Evolutionary conservation across 208 protist species (phyloP).

Genomic region (Trypanosoma vivax): DNA sequence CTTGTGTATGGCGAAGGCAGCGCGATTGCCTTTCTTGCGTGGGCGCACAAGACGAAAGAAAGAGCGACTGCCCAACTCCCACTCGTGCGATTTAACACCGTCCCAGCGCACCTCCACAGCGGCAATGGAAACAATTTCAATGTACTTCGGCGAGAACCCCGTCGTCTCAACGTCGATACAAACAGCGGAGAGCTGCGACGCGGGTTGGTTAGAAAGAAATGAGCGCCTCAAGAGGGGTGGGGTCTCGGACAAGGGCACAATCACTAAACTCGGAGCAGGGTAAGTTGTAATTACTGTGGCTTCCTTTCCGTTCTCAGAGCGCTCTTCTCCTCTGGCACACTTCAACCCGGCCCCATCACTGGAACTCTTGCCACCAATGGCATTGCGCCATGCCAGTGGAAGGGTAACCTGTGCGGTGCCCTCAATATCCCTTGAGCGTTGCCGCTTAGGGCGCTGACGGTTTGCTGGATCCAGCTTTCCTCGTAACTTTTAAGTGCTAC

Average conservation of each 20-base stretch:
- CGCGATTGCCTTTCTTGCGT: slow-evolving; percentile 5
- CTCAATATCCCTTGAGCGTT: too few relatives aligned
- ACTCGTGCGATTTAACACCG: slow-evolving; percentile 14
- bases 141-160: slow-evolving; percentile 29
- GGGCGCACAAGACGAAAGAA: slow-evolving; percentile 48
- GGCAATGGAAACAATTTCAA: slow-evolving; percentile 54
- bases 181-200: slow-evolving; percentile 6
- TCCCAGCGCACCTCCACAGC: slow-evolving; percentile 57
- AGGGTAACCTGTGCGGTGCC: too few relatives aligned
- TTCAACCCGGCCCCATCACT: too few relatives aligned
- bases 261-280: too few relatives aligned
- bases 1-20: slow-evolving; percentile 23
- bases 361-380: too few relatives aligned
- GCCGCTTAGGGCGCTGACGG: too few relatives aligned
- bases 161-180: slow-evolving; percentile 64
- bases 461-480: too few relatives aligned
- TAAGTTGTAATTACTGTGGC: too few relatives aligned
- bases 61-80: slow-evolving; percentile 27
- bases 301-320: too few relatives aligned
- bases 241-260: background rate
- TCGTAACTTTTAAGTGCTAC: too few relatives aligned
- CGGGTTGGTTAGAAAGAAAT: slow-evolving; percentile 3
- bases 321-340: too few relatives aligned
- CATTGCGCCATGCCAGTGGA: too few relatives aligned
- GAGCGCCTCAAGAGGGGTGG: slow-evolving; percentile 18